A percentile compares a stretch with the other conserved stretches of the same genome.
Evolutionary conservation across 345 rosid genomes (phyloP).

Genomic region (Citrus cavaleriei): DNA sequence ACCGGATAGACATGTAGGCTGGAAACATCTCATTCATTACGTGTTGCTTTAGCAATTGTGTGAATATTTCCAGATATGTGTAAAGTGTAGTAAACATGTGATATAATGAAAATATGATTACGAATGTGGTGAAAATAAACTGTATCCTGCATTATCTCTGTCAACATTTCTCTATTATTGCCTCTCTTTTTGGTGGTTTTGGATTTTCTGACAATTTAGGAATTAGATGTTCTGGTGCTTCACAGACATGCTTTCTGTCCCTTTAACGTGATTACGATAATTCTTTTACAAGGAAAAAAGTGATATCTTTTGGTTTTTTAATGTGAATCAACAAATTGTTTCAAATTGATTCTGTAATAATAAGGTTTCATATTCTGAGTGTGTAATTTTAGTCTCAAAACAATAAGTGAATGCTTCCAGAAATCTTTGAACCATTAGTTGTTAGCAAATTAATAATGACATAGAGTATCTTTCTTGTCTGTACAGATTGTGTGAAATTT

Average conservation of each 20-base stretch:
- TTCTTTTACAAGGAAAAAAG: neutral
- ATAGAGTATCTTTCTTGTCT: neutral
- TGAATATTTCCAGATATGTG: neutral
- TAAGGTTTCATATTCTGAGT: neutral
- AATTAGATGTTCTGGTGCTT: neutral
- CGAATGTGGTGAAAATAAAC: neutral
- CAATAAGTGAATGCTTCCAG: neutral
- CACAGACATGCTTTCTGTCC: neutral
- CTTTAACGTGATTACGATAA: neutral
- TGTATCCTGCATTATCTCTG: neutral
- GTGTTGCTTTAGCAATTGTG: neutral
- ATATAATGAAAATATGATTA: neutral
- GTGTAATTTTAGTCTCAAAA: neutral
- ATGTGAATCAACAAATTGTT: neutral
- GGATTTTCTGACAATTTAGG: neutral
- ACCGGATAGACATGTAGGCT: neutral
- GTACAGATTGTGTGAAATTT: slow-evolving; percentile 69
- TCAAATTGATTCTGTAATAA: neutral
- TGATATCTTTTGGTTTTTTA: neutral
- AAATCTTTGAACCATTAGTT: neutral
- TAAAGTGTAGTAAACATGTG: neutral
- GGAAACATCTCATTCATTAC: neutral
- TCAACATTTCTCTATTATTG: neutral
- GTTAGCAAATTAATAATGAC: neutral
- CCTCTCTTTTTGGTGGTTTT: neutral